Base-by-base conservation (phyloP, 768 basidiomycete genomes). In the Hortiboletus campestris region DNA sequence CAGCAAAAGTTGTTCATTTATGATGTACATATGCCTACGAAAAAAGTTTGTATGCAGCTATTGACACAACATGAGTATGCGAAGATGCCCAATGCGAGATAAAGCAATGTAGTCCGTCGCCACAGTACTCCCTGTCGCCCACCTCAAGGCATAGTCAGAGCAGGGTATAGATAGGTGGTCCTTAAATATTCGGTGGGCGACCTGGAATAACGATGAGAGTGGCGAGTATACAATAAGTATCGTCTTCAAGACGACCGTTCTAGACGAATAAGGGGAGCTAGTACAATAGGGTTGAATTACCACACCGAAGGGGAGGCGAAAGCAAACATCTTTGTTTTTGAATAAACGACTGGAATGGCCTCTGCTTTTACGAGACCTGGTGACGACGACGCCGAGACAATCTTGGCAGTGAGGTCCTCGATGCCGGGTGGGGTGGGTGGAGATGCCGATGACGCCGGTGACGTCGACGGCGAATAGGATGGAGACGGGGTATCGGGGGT, bases 241-340 rank as follows among this genome's bases (percentile, higher is more conserved):
- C 66, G 64, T 66, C 69, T 38, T 73, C 72, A 52, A 73, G 70
- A 70, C 66, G 65, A 50, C 17, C 14, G 29, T 22, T 69, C 66
- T 69, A 63, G 55, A 35, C 51, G 60, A 55, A 61, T 71, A 49
- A 58, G 34, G 51, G 53, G 56, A 55, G 47, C 49, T 57, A n/a
- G n/a, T n/a, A 68, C 65, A 64, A 61, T 59, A 64, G 25, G 38
- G 45, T 1, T 11, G 19, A 4, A 65, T 76, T 78, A 88, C 86
- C 86, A 88, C 19, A 76, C 75, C 2, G 84, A 75, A 0, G 84
- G 83, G 2, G 79, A 72, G 12, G 86, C 86, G 57, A 81, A 79
- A 0, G 86, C 84, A 42, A 85, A 88, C 78, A 85, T 85, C 67
- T 84, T 82, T 7, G 68, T 65, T 68, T 86, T 86, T 4, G 66